These are phyloP conservation scores for Cordyceps pruinosa DNA, from an alignment of 2,329 filamentous ascomycete genomes.

Conservation along the genomic window DNA sequence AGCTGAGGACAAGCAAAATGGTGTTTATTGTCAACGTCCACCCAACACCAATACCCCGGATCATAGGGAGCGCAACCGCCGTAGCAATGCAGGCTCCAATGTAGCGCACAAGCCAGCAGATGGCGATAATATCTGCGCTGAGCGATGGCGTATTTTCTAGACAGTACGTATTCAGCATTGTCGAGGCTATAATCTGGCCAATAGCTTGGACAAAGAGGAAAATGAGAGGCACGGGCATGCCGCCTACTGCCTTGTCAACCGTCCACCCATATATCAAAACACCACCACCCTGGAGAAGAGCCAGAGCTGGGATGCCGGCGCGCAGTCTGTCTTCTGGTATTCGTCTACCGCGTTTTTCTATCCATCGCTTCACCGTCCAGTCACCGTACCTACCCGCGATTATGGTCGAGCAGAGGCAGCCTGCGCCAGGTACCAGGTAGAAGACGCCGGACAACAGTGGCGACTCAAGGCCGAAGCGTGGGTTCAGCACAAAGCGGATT, in stretches of 20 bases:
- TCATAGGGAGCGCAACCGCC: slow-evolving; percentile 64
- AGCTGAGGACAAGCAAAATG: slow-evolving; percentile 30
- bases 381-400: slow-evolving; percentile 68
- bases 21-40: slow-evolving; percentile 67
- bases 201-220: slow-evolving; percentile 70
- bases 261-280: slow-evolving; percentile 57
- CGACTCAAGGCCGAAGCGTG: slow-evolving; percentile 59
- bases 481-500: slow-evolving; percentile 68
- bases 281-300: slow-evolving; percentile 50
- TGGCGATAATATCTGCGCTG: slow-evolving; percentile 67
- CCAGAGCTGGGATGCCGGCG: slow-evolving; percentile 50
- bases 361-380: slow-evolving; percentile 57
- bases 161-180: slow-evolving; percentile 72
- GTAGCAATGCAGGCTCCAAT: slow-evolving; percentile 65
- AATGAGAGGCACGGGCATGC: slow-evolving; percentile 57
- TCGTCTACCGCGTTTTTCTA: slow-evolving; percentile 51
- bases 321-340: slow-evolving; percentile 63
- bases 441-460: slow-evolving; percentile 65
- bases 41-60: slow-evolving; percentile 69
- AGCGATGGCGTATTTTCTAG: slow-evolving; percentile 68
- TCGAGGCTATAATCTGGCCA: slow-evolving; percentile 69
- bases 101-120: slow-evolving; percentile 75
- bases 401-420: slow-evolving; percentile 63
- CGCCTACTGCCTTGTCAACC: slow-evolving; percentile 42
- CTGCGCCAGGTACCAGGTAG: slow-evolving; percentile 65